A percentile compares a stretch with the other conserved stretches of the same genome.
Evolutionary conservation across 495 filamentous ascomycete species (phyloP).

Genomic region (Saxophila tyrrhenica): DNA sequence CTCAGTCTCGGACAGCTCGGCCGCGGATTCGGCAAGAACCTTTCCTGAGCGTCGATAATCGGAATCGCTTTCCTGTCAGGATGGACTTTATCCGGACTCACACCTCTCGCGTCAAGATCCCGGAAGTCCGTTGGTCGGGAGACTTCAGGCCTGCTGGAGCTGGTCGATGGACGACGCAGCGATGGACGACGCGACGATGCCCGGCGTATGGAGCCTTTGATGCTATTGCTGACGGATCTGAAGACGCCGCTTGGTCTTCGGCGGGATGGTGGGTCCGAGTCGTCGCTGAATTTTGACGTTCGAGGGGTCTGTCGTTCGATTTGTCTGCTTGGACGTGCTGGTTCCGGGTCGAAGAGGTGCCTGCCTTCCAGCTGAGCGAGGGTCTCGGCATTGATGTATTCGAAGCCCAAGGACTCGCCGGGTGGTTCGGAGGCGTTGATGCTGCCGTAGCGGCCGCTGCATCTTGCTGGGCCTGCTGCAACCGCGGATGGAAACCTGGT

Average conservation of each 20-base stretch:
- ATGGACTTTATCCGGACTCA: not conserved
- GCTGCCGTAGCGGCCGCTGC: not conserved
- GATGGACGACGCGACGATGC: not conserved
- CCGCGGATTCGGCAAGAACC: not conserved
- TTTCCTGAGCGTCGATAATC: not conserved
- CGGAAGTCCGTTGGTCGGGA: not conserved
- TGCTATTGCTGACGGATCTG: not conserved
- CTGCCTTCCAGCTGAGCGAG: not conserved
- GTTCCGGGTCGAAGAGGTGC: not conserved
- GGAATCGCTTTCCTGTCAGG: not conserved
- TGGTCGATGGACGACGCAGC: not conserved
- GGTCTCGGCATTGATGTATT: not conserved
- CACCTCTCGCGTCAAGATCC: not conserved
- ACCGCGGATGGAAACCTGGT: not conserved
- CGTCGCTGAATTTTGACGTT: not conserved
- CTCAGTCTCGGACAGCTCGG: not conserved
- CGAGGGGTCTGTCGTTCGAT: no score
- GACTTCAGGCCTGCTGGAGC: not conserved
- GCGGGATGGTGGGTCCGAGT: not conserved
- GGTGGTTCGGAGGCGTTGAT: not conserved
- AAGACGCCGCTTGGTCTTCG: not conserved
- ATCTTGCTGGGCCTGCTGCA: not conserved
- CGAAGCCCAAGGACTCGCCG: not conserved
- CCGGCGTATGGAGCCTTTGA: not conserved
- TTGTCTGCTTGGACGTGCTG: not conserved